phyloP scores from a whole-genome alignment of 768 basidiomycete genomes.

The Lanmaoa rubissima region DNA sequence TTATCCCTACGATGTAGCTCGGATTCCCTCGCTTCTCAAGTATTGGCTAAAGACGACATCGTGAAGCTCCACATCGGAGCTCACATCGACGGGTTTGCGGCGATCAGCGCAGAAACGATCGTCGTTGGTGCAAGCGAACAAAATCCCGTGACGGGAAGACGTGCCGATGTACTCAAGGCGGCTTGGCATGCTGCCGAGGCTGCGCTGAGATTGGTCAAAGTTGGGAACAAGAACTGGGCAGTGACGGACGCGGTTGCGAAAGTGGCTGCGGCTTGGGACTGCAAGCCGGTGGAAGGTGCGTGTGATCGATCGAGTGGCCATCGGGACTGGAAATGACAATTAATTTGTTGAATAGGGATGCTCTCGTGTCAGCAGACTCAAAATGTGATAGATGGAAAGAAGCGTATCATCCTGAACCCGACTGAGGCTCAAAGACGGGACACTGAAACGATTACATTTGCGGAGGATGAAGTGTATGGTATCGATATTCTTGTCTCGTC shows the following conservation, averaged over 20 bases:
- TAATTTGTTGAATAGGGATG: slow-evolving; percentile 59
- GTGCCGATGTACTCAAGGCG: slow-evolving; percentile 90
- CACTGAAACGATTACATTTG: slow-evolving; percentile 81
- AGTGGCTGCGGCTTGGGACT: slow-evolving; percentile 68
- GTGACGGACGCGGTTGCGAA: slow-evolving; percentile 85
- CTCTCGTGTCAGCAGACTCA: slow-evolving; percentile 93
- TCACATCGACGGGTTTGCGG: slow-evolving; percentile 96
- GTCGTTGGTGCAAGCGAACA: slow-evolving; percentile 77
- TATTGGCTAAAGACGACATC: slow-evolving; percentile 80
- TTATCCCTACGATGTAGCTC: slow-evolving; percentile 46
- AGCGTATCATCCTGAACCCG: slow-evolving; percentile 90
- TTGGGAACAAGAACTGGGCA: slow-evolving; percentile 92
- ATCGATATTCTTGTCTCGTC: slow-evolving; percentile 90
- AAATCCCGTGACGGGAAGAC: slow-evolving; percentile 77
- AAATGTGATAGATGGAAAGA: slow-evolving; percentile 94
- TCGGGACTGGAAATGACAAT: neutral
- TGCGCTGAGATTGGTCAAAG: slow-evolving; percentile 88
- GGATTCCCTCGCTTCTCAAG: slow-evolving; percentile 66
- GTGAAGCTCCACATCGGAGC: slow-evolving; percentile 97
- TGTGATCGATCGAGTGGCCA: slow-evolving; percentile 1
- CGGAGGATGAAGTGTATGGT: slow-evolving; percentile 93
- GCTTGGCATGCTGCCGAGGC: slow-evolving; percentile 92
- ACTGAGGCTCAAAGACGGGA: slow-evolving; percentile 81
- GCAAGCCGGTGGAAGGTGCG: slow-evolving; percentile 92
- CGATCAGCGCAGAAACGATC: slow-evolving; percentile 90